A percentile compares a stretch with the other conserved stretches of the same genome.
phyloP scores from a whole-genome alignment of 345 rosid genomes.

The Erysimum cheiranthoides region DNA sequence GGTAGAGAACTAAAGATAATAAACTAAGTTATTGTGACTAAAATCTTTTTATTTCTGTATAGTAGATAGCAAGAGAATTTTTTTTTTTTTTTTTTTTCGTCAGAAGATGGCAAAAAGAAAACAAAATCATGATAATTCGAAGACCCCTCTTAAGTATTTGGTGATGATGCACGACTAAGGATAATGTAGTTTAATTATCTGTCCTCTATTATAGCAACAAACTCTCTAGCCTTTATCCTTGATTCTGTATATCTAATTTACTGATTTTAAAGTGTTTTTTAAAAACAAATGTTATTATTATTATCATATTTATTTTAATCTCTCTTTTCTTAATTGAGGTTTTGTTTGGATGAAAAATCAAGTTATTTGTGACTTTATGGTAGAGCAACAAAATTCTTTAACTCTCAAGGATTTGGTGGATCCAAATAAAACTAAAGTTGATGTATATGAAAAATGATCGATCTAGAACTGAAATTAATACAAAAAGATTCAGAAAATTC shows the following conservation, averaged over 20 bases:
- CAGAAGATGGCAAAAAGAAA: slow-evolving; percentile 2
- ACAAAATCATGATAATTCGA: slow-evolving; percentile 28
- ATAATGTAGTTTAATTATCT: slow-evolving; percentile 31
- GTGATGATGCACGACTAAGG: slow-evolving; percentile 37
- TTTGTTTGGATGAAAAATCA: background rate
- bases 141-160: slow-evolving; percentile 14
- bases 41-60: background rate
- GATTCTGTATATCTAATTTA: background rate
- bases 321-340: background rate
- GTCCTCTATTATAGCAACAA: slow-evolving; percentile 35
- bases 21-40: slow-evolving; percentile 30
- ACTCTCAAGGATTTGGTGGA: background rate
- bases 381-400: slow-evolving; percentile 9
- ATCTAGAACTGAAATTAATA: background rate
- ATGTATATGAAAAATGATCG: background rate
- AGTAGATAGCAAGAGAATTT: background rate
- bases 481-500: background rate
- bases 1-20: slow-evolving; percentile 38
- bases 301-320: background rate
- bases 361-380: slow-evolving; percentile 7
- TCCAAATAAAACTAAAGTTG: background rate
- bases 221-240: slow-evolving; percentile 32
- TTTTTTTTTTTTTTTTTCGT: slow-evolving; percentile 26
- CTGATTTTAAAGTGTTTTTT: background rate
- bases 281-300: background rate